phyloP scores from a whole-genome alignment of 164 flowering plant species.

The Protea cynaroides region DNA sequence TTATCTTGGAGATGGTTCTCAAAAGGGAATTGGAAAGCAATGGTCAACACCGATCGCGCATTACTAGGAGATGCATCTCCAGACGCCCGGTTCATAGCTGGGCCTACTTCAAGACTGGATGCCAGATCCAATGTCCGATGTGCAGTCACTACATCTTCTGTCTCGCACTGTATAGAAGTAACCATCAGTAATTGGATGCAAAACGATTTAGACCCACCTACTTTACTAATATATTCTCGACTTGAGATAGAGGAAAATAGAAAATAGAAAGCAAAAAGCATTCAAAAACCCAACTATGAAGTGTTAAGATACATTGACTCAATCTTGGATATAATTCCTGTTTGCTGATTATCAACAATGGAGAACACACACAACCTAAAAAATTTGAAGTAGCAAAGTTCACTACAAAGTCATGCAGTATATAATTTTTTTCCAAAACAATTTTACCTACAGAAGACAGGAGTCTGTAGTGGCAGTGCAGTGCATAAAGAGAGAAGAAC shows the following conservation, averaged over 20 bases:
- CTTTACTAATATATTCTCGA: background rate
- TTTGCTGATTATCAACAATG: no score
- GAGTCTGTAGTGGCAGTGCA: no score
- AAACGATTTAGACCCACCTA: background rate
- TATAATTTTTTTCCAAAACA: background rate
- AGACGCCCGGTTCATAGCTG: constrained; percentile 33
- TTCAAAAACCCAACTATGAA: background rate
- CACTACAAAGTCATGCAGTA: background rate
- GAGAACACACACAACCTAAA: no score
- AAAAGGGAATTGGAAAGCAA: constrained; percentile 95
- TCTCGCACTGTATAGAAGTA: constrained; percentile 26
- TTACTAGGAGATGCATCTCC: constrained; percentile 34
- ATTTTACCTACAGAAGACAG: no score
- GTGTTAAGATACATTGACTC: no score
- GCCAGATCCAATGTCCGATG: constrained; percentile 77
- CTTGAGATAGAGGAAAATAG: background rate
- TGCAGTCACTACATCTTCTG: constrained; percentile 40
- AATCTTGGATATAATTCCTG: background rate
- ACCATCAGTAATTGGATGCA: constrained; percentile 8
- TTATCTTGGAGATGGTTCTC: constrained; percentile 68
- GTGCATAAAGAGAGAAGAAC: no score
- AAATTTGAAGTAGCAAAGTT: no score
- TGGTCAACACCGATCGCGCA: constrained; percentile 67
- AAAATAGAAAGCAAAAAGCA: background rate
- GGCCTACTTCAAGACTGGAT: constrained; percentile 87